phyloP scores from a whole-genome alignment of 495 filamentous ascomycete genomes.

The Talaromyces wortmannii region DNA sequence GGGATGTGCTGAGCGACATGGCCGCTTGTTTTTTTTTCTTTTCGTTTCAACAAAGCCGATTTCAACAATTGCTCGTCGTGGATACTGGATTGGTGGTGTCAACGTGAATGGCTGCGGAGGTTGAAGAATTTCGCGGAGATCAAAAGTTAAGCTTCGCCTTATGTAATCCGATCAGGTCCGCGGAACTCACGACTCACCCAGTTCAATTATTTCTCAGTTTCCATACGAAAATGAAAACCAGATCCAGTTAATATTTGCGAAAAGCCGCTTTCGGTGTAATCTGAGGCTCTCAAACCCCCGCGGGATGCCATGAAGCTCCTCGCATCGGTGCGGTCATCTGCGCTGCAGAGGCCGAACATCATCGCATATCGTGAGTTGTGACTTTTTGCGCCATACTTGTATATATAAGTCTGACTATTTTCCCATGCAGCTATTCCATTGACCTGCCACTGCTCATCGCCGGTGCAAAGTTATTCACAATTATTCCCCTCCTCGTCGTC shows the following conservation, averaged over 20 bases:
- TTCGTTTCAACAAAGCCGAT: not conserved
- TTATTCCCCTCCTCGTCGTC: too few species aligned
- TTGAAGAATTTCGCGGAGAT: conserved; percentile 1
- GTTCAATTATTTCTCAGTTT: not conserved
- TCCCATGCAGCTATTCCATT: not conserved
- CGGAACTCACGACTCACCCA: not conserved
- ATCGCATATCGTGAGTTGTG: not conserved
- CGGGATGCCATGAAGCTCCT: not conserved
- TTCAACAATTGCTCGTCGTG: not conserved
- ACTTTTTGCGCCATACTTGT: not conserved
- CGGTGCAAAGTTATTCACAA: too few species aligned
- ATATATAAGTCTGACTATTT: not conserved
- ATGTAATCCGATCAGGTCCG: not conserved
- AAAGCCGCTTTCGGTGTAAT: not conserved
- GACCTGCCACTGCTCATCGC: not conserved
- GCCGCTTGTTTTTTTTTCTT: not conserved
- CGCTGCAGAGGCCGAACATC: not conserved
- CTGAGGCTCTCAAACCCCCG: too few species aligned
- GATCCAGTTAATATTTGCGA: not conserved
- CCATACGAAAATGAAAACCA: too few species aligned
- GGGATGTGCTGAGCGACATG: conserved; percentile 33
- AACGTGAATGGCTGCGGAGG: not conserved
- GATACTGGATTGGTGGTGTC: not conserved
- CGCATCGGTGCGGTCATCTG: not conserved
- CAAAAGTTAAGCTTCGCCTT: conserved; percentile 1